Conservation (phyloP, 2,329 filamentous ascomycete genomes). For the Alternaria triticimaculans region DNA sequence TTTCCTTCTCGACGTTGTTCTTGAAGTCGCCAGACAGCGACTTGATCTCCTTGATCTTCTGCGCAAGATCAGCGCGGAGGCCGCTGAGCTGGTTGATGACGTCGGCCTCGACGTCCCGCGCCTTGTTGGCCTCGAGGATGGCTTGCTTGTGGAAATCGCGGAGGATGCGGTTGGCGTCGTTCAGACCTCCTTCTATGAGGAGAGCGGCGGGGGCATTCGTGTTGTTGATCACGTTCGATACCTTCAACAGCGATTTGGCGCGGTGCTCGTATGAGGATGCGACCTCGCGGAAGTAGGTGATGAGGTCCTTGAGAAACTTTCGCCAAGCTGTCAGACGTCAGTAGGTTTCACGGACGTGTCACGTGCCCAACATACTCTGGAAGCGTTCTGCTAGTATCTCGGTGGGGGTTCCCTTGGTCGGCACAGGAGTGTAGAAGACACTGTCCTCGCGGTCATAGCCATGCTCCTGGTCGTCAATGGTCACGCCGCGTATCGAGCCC, state of each 20-base stretch:
- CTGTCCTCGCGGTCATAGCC: conserved; percentile 72
- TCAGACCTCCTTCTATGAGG: conserved; percentile 79
- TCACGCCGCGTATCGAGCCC: conserved; percentile 84
- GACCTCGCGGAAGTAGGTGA: conserved; percentile 91
- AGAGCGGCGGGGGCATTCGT: conserved; percentile 77
- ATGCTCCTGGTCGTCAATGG: conserved; percentile 74
- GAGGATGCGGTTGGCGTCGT: conserved; percentile 82
- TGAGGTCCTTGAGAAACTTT: conserved; percentile 92
- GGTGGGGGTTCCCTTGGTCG: conserved; percentile 84
- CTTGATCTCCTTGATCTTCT: conserved; percentile 99
- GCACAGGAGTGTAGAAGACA: conserved; percentile 88
- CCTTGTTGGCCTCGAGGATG: conserved; percentile 82
- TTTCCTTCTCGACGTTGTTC: conserved; percentile 94
- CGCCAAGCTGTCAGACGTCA: conserved; percentile 76
- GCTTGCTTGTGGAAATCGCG: conserved; percentile 82
- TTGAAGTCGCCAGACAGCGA: conserved; percentile 93
- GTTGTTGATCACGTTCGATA: conserved; percentile 85
- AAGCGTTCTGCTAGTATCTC: conserved; percentile 87
- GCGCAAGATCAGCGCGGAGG: conserved; percentile 83
- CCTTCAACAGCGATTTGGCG: conserved; percentile 80
- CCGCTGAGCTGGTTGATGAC: conserved; percentile 88
- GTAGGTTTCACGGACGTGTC: neutral
- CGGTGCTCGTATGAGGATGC: conserved; percentile 87
- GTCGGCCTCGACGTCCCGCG: conserved; percentile 87
- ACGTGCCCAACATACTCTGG: conserved; percentile 67